A percentile compares a stretch with the other conserved stretches of the same genome.
These are phyloP conservation scores for Oryza brachyantha DNA, from an alignment of 176 grass and related monocot species.

Conservation along the genomic window DNA sequence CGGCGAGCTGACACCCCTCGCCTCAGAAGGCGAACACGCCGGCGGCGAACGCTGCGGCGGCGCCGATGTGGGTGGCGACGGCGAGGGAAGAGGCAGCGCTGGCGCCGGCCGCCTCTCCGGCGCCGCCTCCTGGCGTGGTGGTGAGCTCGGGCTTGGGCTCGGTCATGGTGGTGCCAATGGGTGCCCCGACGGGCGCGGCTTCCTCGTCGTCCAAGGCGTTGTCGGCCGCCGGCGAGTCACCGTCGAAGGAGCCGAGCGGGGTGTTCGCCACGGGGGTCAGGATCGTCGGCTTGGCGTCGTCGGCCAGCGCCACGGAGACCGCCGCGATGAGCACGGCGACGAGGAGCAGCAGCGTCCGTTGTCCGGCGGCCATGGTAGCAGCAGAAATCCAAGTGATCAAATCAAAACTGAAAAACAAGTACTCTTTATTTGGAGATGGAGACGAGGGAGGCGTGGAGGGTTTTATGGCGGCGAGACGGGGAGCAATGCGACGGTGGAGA, in stretches of 20 bases:
- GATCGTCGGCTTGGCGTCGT: conserved; percentile 41
- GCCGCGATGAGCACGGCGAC: conserved; percentile 31
- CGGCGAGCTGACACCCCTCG: background rate
- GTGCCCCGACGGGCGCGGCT: conserved; percentile 37
- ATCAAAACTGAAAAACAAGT: background rate
- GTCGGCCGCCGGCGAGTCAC: conserved; percentile 25
- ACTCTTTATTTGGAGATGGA: background rate
- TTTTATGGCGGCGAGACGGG: background rate
- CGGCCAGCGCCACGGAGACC: conserved; percentile 8
- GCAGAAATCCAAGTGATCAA: background rate
- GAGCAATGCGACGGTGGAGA: background rate
- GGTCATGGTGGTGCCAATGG: conserved; percentile 43
- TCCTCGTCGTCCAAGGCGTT: conserved; percentile 40
- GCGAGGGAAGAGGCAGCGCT: background rate
- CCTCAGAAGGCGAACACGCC: conserved; percentile 30
- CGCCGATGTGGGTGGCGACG: background rate
- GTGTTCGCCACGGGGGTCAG: conserved; percentile 37
- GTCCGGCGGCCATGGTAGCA: conserved; percentile 37
- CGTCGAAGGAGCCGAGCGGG: conserved; percentile 39
- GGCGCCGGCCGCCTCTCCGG: background rate
- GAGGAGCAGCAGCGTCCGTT: conserved; percentile 28
- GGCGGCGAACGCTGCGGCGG: background rate
- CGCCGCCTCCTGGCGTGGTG: conserved; percentile 24
- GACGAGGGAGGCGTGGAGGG: background rate
- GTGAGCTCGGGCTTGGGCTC: conserved; percentile 12